Base-by-base conservation (phyloP, 768 basidiomycete genomes). In the Tricholoma flavovirens region DNA sequence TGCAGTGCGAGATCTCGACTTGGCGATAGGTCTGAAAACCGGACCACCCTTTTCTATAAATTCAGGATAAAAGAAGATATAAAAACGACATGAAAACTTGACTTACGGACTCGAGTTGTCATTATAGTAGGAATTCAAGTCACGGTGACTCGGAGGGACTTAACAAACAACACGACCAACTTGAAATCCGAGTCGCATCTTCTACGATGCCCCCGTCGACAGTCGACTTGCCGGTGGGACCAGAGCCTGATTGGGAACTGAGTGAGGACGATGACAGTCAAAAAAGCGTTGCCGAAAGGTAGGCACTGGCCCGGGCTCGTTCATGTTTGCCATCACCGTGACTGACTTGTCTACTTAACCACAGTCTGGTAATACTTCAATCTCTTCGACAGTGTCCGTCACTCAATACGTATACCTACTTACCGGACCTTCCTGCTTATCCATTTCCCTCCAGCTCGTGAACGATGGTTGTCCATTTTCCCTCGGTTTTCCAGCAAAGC, bases 401-500 rank as follows among this genome's bases (percentile, higher is more conserved):
- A 42, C 38, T 19, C 55, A 53, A 32, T 33, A 19, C 43, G 55
- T 21, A 32, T 33, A 19, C 43, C 55, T 21, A 36, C 15, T 50
- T 43, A 43, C 59, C 50, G 53, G 26, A 54, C 61, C 33, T 51
- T 57, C 19, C 56, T 59, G 5, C 32, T 51, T 55, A 52, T 55
- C 36, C 49, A 19, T 57, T 56, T 56, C 33, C 56, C 51, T 60
- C 43, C 61, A 90, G 88, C 89, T 26, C 80, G 89, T 38, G 82
- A 88, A 22, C 80, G 78, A 67, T 90, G 87, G 87, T 70, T 91
- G 14, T 74, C 78, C 12, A 80, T 77, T 14, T 89, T 91, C 59
- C 83, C 84, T 22, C 86, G 82, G 63, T 91, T 90, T 66, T 87
- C 86, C 19, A 79, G 78, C 54, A 87, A 82, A 60, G 70, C 79